Evolutionary conservation across 805 yeast genomes (phyloP).

Genomic region (Saccharomycopsis guyanensis): DNA sequence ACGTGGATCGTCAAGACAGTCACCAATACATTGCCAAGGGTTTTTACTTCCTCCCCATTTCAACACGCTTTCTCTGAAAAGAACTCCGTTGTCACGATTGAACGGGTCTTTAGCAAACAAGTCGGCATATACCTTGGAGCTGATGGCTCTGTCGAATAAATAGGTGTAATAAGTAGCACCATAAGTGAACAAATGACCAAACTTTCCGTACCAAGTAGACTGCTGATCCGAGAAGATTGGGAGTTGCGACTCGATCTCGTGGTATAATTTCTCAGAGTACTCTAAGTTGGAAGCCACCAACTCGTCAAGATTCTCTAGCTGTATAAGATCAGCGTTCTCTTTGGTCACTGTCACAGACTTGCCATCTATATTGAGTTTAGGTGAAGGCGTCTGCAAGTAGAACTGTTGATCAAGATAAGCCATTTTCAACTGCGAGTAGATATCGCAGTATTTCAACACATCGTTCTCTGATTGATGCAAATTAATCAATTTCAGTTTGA

Average conservation of each 20-base stretch:
- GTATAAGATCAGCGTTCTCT: constrained; percentile 13
- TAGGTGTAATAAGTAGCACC: constrained; percentile 94
- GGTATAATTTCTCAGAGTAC: constrained; percentile 39
- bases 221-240: constrained; percentile 58
- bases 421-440: constrained; percentile 82
- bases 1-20: constrained; percentile 58
- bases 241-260: constrained; percentile 50
- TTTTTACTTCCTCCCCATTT: constrained; percentile 92
- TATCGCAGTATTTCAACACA: constrained; percentile 59
- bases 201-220: constrained; percentile 88
- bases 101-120: constrained; percentile 67
- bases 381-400: constrained; percentile 38
- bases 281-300: constrained; percentile 10
- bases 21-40: constrained; percentile 82
- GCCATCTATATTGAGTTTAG: constrained; percentile 4
- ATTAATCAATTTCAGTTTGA: constrained; percentile 8
- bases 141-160: constrained; percentile 85
- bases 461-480: constrained; percentile 42
- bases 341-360: not conserved
- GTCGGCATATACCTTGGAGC: constrained; percentile 73
- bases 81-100: constrained; percentile 64
- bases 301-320: constrained; percentile 14
- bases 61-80: constrained; percentile 59
- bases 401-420: constrained; percentile 79
- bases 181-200: constrained; percentile 88